Percentiles rank a stretch among this genome's conserved stretches.
Conservation (phyloP, 805 yeast species). For the Starmerella floricola region DNA sequence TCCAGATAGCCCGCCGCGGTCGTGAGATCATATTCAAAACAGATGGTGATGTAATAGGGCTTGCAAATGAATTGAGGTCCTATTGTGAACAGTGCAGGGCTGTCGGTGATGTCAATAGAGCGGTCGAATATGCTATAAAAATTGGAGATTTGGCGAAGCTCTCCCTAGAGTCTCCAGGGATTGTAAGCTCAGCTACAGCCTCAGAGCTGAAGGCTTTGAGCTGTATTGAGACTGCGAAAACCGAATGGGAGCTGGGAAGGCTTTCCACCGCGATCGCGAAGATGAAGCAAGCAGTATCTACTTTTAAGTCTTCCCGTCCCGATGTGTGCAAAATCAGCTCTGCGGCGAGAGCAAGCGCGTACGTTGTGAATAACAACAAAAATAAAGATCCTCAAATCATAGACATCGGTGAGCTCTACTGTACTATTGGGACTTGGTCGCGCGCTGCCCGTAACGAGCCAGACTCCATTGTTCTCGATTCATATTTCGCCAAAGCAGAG, state of each 20-base stretch:
- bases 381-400: too few relatives aligned
- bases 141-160: slow-evolving; percentile 15
- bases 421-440: slow-evolving; percentile 46
- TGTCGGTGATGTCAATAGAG: slow-evolving; percentile 20
- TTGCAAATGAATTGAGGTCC: slow-evolving; percentile 9
- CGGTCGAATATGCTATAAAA: slow-evolving; percentile 21
- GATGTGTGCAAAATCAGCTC: too few relatives aligned
- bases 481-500: slow-evolving; percentile 43
- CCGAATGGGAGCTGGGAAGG: slow-evolving; percentile 56
- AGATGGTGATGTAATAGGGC: neutral
- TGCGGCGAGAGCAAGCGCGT: too few relatives aligned
- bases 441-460: slow-evolving; percentile 59
- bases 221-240: slow-evolving; percentile 40
- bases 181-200: neutral
- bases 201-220: neutral
- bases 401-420: slow-evolving; percentile 10
- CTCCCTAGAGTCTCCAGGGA: neutral
- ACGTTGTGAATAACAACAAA: neutral
- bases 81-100: slow-evolving; percentile 16
- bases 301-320: too few relatives aligned
- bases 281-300: neutral
- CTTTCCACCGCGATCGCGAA: slow-evolving; percentile 42
- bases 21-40: slow-evolving; percentile 26
- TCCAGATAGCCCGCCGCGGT: slow-evolving; percentile 7
- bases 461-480: slow-evolving; percentile 43